Percentiles rank a stretch among this genome's conserved stretches.
Evolutionary conservation across 805 yeast species (phyloP).

Genomic region (Komagataella pseudopastoris): DNA sequence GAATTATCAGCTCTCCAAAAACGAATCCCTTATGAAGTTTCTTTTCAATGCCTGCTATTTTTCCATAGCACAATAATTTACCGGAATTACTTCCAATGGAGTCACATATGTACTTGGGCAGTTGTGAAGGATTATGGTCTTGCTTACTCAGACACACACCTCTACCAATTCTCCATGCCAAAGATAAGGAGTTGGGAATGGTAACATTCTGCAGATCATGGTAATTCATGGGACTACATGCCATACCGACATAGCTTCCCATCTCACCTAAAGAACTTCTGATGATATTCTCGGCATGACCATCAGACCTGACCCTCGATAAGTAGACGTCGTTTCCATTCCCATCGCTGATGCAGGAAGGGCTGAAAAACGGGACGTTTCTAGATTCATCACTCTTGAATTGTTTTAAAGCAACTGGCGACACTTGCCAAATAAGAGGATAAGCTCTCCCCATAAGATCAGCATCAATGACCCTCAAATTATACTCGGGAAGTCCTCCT

Average conservation of each 20-base stretch:
- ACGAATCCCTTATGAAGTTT: conserved; percentile 27
- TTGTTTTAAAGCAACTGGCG: conserved; percentile 14
- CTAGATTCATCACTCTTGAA: background rate
- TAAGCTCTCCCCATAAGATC: conserved; percentile 38
- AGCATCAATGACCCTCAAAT: conserved; percentile 22
- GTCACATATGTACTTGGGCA: background rate
- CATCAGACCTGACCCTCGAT: conserved; percentile 14
- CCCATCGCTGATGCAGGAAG: conserved; percentile 19
- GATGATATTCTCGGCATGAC: conserved; percentile 21
- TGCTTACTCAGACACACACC: conserved; percentile 25
- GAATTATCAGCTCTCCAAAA: conserved; percentile 27
- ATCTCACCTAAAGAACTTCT: conserved; percentile 28
- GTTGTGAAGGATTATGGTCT: conserved; percentile 3
- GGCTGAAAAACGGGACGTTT: conserved; percentile 13
- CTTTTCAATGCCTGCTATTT: conserved; percentile 27
- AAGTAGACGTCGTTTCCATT: conserved; percentile 20
- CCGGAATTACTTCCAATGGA: conserved; percentile 17
- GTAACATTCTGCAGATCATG: conserved; percentile 7
- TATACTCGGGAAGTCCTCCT: conserved; percentile 11
- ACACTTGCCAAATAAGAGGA: conserved; percentile 28
- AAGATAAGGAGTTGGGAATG: conserved; percentile 19
- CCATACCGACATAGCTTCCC: conserved; percentile 26
- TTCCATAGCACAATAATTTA: conserved; percentile 23
- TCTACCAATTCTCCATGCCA: conserved; percentile 34
- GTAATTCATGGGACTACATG: conserved; percentile 14